Base-by-base conservation (phyloP, 2,329 filamentous ascomycete species). In the Verticillium longisporum region DNA sequence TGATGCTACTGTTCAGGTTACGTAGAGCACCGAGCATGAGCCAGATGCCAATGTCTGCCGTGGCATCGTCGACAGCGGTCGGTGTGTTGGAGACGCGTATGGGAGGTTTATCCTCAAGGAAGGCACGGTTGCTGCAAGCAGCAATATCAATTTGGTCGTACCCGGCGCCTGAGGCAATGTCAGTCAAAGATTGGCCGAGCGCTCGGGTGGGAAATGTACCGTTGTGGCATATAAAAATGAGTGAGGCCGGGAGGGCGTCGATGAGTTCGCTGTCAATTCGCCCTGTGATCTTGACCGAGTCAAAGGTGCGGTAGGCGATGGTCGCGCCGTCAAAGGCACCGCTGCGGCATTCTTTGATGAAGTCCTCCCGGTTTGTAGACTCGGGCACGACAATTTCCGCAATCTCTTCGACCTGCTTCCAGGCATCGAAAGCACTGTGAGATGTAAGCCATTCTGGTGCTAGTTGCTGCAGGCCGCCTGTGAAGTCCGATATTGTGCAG, bases 121-220 rank as follows among this genome's bases (percentile, higher is more conserved):
- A n/a, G 26, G 13, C 13, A 59, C 85, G 85, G 1, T 79, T 78
- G 10, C 86, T 88, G 78, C 90, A 94, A 45, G 89, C 88, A 56
- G 83, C 72, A 9, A 93, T 80, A 72, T 93, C 88, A 64, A 96
- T 80, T 72, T 92, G 88, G 73, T 96, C 92, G 75, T 96, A 96
- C 41, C 92, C 92, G 61, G 92, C 90, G 63, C 90, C 88, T 89
- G 63, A n/a, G 21, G 41, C n/a, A 36, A 3, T 11, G 41, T 50
- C 18, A 26, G 4, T 21, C 41, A 50, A 18, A 3, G 14, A 5
- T 15, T 45, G 14, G 14, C 38, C 14, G 10, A 18, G 6, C 41
- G 1, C 3, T 4, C 3, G 11, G 21, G 3, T n/a, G 10, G 9
- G 21, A 7, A 11, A 4, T 7, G 63, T 68, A 85, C 80, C 84